A percentile compares a stretch with the other conserved stretches of the same genome.
These are phyloP conservation scores for Lentinula guzmanii DNA, from an alignment of 768 basidiomycete species.

Conservation along the genomic window DNA sequence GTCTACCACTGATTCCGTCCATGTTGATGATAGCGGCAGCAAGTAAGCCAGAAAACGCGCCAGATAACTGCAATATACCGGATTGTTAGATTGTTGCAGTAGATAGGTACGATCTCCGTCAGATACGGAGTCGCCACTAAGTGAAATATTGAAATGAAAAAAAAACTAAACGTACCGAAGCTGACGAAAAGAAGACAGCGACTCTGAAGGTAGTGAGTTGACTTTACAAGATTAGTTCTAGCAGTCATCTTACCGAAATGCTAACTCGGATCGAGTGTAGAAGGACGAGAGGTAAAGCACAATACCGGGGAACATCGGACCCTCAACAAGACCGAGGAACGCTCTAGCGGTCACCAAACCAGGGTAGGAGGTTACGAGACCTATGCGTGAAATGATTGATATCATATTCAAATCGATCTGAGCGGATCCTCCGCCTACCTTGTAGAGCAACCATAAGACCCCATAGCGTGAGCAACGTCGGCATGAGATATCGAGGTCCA, in stretches of 20 bases:
- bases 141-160: background rate
- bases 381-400: conserved; percentile 16
- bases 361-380: conserved; percentile 37
- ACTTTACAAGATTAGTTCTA: background rate
- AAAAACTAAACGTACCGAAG: conserved; percentile 19
- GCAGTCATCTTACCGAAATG: conserved; percentile 19
- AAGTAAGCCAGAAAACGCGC: conserved; percentile 60
- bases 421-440: conserved; percentile 21
- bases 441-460: conserved; percentile 42
- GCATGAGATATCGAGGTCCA: conserved; percentile 44
- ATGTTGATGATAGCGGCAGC: conserved; percentile 57
- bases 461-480: conserved; percentile 43
- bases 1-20: conserved; percentile 40
- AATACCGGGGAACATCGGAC: conserved; percentile 25
- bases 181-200: conserved; percentile 29
- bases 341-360: conserved; percentile 46
- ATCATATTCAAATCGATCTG: background rate
- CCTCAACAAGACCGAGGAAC: conserved; percentile 49
- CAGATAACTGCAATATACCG: conserved; percentile 30
- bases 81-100: background rate
- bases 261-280: conserved; percentile 28
- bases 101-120: no score
- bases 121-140: no score
- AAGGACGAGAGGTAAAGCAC: conserved; percentile 36
- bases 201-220: conserved; percentile 18